These are phyloP conservation scores for Tulasnella sp. DNA, from an alignment of 768 basidiomycete genomes.

Conservation along the genomic window DNA sequence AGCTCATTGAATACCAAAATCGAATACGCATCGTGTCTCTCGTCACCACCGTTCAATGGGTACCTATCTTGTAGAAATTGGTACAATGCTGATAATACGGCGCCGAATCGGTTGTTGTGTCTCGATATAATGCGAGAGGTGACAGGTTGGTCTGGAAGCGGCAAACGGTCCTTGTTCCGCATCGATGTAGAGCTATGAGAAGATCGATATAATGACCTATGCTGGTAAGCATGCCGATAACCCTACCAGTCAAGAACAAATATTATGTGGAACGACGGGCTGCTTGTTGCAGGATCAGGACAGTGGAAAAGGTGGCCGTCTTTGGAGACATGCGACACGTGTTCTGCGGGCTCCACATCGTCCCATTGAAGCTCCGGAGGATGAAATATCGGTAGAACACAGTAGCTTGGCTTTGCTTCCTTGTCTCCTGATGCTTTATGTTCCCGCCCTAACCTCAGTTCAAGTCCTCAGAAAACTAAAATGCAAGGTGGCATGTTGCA, in stretches of 20 bases:
- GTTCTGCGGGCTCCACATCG: constrained; percentile 32
- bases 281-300: constrained; percentile 45
- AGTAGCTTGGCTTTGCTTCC: constrained; percentile 46
- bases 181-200: constrained; percentile 50
- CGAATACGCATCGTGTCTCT: constrained; percentile 53
- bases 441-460: constrained; percentile 43
- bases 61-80: constrained; percentile 52
- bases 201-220: no score
- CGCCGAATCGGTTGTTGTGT: constrained; percentile 52
- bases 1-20: constrained; percentile 46
- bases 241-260: constrained; percentile 51
- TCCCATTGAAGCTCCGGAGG: constrained; percentile 35
- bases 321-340: constrained; percentile 51
- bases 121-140: constrained; percentile 39
- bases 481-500: not conserved
- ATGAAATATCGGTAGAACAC: constrained; percentile 54
- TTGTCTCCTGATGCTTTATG: constrained; percentile 43
- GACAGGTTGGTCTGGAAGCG: constrained; percentile 45
- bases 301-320: constrained; percentile 57
- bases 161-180: constrained; percentile 40
- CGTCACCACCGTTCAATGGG: constrained; percentile 28
- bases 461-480: no score
- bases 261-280: not conserved
- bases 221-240: no score
- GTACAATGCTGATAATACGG: constrained; percentile 54